Evolutionary conservation across 2,329 filamentous ascomycete species (phyloP).

Genomic region (Allantophomopsis cytisporea): DNA sequence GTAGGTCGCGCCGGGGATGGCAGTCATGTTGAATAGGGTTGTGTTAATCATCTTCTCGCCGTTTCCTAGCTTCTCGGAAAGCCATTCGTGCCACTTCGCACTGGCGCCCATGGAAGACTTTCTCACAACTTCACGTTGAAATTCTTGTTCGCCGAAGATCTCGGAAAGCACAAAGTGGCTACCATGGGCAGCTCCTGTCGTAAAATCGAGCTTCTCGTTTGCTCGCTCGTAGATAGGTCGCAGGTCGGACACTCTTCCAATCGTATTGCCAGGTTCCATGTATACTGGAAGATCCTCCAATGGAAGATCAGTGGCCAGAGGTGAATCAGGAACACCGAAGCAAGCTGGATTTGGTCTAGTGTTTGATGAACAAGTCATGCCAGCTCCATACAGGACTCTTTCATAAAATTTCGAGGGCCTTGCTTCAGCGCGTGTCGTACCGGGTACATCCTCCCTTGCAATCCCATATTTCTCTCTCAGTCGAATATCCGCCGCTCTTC

Average conservation of each 20-base stretch:
- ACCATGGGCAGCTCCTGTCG: constrained; percentile 21
- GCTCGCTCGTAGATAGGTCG: constrained; percentile 26
- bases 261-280: constrained; percentile 29
- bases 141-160: constrained; percentile 38
- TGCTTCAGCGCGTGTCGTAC: background rate
- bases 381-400: constrained; percentile 38
- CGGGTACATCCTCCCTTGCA: background rate
- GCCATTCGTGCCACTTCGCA: constrained; percentile 21
- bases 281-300: constrained; percentile 7
- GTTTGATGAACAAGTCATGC: constrained; percentile 35
- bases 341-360: constrained; percentile 31
- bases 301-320: constrained; percentile 25
- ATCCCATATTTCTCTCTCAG: constrained; percentile 7
- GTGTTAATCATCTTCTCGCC: background rate
- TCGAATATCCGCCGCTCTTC: background rate
- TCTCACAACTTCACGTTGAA: constrained; percentile 27
- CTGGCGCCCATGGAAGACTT: constrained; percentile 16
- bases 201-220: constrained; percentile 6
- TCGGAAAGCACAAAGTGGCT: constrained; percentile 24
- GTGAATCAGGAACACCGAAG: constrained; percentile 34
- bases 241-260: constrained; percentile 35
- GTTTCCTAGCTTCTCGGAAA: constrained; percentile 19
- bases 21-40: constrained; percentile 2
- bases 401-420: constrained; percentile 24
- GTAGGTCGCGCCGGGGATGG: constrained; percentile 5